Base-by-base conservation (phyloP, 768 basidiomycete genomes). In the Rhodotorula sphaerocarpa region DNA sequence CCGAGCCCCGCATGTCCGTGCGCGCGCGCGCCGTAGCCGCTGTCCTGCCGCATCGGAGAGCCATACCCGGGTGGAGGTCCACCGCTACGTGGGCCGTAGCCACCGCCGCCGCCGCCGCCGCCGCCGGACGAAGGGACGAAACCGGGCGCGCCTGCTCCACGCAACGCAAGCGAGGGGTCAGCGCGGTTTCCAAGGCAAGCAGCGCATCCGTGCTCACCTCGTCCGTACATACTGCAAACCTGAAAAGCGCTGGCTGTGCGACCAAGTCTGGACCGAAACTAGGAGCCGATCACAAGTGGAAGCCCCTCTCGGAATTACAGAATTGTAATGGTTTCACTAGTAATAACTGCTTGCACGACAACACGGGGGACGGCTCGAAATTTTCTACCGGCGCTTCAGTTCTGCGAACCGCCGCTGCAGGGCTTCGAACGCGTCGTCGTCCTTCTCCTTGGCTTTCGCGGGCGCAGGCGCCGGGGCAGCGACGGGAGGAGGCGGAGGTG, bases 401-500 rank as follows among this genome's bases (percentile, higher is more conserved):
- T 83, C 85, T 64, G 86, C 88, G 71, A 95, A 93, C 60, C 91
- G 83, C 74, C 82, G 83, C 54, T 85, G 78, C 53, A 95, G 78
- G 27, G 82, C 79, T 43, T 86, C 85, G 70, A 90, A 88, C 60
- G 86, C 86, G 69, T 90, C 84, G 72, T 82, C 81, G 53, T 63
- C 51, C 43, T 28, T 52, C 2, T 12, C 50, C 23, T 82, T 81
- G 53, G 60, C 51, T 34, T 28, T 52, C 2, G 15, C 50, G 14
- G 28, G 21, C 28, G 52, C 36, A 21, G 59, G 6, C 16, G 48
- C 21, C 46, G 10, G 18, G 6, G 42, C 23, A 10, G 45, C 43
- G 28, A 5, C 47, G 41, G 28, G 34, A 21, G 7, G 15, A 20
- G 12, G 31, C 48, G 28, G 30, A n/a, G 41, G 47, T 5, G 31